Conservation (phyloP, 2,329 filamentous ascomycete genomes). For the Aureobasidium sp. region DNA sequence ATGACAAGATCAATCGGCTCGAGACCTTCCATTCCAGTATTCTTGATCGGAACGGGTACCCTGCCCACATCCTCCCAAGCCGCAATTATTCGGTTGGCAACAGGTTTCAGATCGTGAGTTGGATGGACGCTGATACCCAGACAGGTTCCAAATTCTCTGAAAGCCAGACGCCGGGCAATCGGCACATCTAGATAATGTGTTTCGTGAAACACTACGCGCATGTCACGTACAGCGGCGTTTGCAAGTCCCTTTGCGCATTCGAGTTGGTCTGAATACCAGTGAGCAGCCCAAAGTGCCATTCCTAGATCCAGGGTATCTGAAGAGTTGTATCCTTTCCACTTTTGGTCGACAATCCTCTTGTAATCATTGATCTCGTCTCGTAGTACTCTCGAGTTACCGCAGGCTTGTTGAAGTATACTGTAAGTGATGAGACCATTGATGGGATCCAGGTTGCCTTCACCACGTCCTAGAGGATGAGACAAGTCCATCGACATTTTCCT, state of each 20-base stretch:
- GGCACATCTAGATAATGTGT: constrained; percentile 7
- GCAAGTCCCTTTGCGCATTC: constrained; percentile 36
- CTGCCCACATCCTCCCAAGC: constrained; percentile 5
- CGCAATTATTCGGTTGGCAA: background rate
- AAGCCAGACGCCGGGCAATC: constrained; percentile 15
- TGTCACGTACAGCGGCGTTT: constrained; percentile 13
- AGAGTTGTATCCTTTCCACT: constrained; percentile 37
- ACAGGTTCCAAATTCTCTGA: constrained; percentile 19
- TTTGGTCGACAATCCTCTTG: constrained; percentile 37
- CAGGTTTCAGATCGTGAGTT: background rate
- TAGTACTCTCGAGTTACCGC: constrained; percentile 28
- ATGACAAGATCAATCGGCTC: constrained; percentile 13
- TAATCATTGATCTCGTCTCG: constrained; percentile 46
- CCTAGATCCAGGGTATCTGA: constrained; percentile 48
- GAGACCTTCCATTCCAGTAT: background rate
- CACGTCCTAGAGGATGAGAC: constrained; percentile 37
- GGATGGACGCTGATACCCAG: constrained; percentile 16
- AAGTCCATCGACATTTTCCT: constrained; percentile 45
- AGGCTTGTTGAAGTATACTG: constrained; percentile 36
- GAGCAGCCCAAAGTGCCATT: constrained; percentile 50
- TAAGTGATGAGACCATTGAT: constrained; percentile 47
- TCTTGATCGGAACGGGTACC: background rate
- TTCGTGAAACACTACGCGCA: constrained; percentile 13
- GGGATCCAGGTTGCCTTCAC: constrained; percentile 49
- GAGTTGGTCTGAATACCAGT: constrained; percentile 41